These are phyloP conservation scores for Jackrogersella multiformis DNA, from an alignment of 495 filamentous ascomycete genomes.

Conservation along the genomic window DNA sequence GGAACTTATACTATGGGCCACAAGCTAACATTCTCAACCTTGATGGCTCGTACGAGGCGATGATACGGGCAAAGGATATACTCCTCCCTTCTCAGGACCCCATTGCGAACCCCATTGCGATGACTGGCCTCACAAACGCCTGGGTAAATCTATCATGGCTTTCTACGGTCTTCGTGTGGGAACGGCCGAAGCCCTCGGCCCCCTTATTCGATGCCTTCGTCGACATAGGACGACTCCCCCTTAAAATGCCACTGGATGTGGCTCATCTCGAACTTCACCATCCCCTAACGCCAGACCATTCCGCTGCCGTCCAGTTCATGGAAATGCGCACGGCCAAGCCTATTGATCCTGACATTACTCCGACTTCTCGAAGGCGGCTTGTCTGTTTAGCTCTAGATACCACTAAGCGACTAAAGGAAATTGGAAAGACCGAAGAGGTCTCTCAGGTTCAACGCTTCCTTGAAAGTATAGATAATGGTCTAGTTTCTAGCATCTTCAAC, in stretches of 20 bases:
- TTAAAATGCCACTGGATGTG: constrained; percentile 32
- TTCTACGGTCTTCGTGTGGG: constrained; percentile 47
- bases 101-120: too few relatives aligned
- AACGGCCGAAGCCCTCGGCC: constrained; percentile 44
- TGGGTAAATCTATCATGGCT: constrained; percentile 48
- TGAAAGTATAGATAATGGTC: constrained; percentile 19
- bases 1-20: constrained; percentile 42
- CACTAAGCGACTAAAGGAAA: constrained; percentile 36
- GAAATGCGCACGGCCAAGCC: background rate
- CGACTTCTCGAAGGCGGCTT: constrained; percentile 17
- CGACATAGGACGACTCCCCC: constrained; percentile 34
- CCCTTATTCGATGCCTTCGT: constrained; percentile 54
- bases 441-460: constrained; percentile 42
- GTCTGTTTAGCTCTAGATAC: constrained; percentile 41
- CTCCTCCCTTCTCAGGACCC: constrained; percentile 34
- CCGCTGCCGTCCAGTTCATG: constrained; percentile 50
- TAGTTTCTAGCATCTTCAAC: constrained; percentile 11
- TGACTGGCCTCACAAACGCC: constrained; percentile 12
- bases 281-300: constrained; percentile 49
- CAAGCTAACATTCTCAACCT: constrained; percentile 30
- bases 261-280: constrained; percentile 57
- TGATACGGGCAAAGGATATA: constrained; percentile 46
- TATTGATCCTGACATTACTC: background rate
- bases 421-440: constrained; percentile 32
- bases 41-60: constrained; percentile 48